These are phyloP conservation scores for Calocybe indica DNA, from an alignment of 768 basidiomycete genomes.

Conservation along the genomic window DNA sequence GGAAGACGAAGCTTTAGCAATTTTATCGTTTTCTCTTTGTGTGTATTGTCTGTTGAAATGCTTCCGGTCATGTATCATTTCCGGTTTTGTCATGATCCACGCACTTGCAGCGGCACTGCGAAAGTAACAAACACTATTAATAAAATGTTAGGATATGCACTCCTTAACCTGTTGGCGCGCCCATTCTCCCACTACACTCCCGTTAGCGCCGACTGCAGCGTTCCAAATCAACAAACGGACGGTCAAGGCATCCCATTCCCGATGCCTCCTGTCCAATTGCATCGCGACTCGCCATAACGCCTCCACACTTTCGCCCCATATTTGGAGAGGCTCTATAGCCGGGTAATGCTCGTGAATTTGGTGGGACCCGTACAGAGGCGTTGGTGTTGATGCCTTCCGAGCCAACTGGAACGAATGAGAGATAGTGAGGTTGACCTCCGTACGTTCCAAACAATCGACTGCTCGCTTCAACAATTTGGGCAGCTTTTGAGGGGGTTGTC, in stretches of 20 bases:
- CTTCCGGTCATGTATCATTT: no score
- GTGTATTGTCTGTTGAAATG: no score
- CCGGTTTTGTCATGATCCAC: no score
- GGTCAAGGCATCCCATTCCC: constrained; percentile 48
- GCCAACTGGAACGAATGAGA: not conserved
- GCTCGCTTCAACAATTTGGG: not conserved
- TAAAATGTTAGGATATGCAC: not conserved
- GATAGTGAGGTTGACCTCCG: constrained; percentile 14
- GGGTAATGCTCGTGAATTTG: constrained; percentile 28
- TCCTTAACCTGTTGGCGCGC: constrained; percentile 31
- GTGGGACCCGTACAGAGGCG: constrained; percentile 27
- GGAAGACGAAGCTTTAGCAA: no score
- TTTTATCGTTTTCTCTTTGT: no score
- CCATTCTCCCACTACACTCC: constrained; percentile 45
- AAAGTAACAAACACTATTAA: no score
- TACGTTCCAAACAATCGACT: constrained; percentile 1
- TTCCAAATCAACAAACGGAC: constrained; percentile 54
- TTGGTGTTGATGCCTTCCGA: constrained; percentile 4
- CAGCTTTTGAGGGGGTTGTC: not conserved
- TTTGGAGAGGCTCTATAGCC: constrained; percentile 20
- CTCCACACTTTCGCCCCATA: constrained; percentile 51
- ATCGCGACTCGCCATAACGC: constrained; percentile 51
- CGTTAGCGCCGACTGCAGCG: constrained; percentile 32
- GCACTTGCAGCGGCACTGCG: no score
- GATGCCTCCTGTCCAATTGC: constrained; percentile 21